A percentile compares a stretch with the other conserved stretches of the same genome.
Conservation (phyloP, 345 rosid species). For the Citropsis articulata region DNA sequence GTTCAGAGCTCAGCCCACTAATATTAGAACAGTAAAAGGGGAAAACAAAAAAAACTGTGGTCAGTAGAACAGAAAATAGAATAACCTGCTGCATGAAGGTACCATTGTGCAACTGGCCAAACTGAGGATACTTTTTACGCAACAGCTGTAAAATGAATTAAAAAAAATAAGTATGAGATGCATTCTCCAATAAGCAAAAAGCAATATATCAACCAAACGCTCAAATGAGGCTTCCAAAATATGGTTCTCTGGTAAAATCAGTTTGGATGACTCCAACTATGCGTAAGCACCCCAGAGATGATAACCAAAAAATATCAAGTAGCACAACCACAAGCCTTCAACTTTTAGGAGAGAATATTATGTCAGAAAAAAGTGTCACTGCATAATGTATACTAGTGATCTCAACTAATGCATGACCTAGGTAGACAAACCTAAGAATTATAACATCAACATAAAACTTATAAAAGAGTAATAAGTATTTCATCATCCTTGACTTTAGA, state of each 20-base stretch:
- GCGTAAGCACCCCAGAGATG: not conserved
- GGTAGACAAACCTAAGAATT: not conserved
- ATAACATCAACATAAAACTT: not conserved
- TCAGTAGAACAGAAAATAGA: not conserved
- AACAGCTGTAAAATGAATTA: conserved; percentile 48
- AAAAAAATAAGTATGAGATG: not conserved
- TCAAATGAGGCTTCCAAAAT: not conserved
- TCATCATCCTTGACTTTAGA: not conserved
- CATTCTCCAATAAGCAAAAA: not conserved
- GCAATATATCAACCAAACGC: not conserved
- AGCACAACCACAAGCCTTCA: not conserved
- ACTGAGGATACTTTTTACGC: conserved; percentile 93
- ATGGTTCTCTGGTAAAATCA: not conserved
- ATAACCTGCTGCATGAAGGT: conserved; percentile 93
- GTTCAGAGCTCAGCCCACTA: conserved; percentile 12
- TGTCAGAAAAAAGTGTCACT: not conserved
- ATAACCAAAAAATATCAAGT: not conserved
- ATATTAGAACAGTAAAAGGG: not conserved
- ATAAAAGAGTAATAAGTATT: not conserved
- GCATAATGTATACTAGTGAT: not conserved
- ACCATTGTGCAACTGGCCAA: conserved; percentile 90
- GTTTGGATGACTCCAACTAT: not conserved
- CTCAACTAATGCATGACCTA: not conserved
- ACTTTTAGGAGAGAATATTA: not conserved
- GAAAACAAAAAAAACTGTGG: not conserved